Evolutionary conservation across 78 protist species (phyloP).

Genomic region (Dictyostelium firmibasis): DNA sequence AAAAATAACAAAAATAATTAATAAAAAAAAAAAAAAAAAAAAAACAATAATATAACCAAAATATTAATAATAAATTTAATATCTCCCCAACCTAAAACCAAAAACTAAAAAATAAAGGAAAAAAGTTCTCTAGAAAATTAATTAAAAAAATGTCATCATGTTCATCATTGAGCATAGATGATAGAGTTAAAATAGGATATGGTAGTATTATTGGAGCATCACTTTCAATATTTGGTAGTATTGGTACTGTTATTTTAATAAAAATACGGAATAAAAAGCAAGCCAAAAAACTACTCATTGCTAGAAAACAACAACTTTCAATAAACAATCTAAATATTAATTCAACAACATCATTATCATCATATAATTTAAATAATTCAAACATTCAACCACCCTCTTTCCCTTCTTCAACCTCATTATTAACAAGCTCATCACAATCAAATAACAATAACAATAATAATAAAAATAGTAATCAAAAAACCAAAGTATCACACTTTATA

Average conservation of each 20-base stretch:
- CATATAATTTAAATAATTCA: neutral
- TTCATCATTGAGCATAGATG: neutral
- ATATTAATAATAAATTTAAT: too few relatives aligned
- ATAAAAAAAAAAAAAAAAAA: too few relatives aligned
- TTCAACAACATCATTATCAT: neutral
- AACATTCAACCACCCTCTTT: neutral
- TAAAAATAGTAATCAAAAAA: neutral
- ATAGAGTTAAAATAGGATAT: neutral
- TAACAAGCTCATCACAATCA: neutral
- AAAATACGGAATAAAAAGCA: neutral
- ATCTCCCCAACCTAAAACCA: neutral
- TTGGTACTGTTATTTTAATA: neutral
- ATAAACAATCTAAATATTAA: neutral
- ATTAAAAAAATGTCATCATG: conserved; percentile 2
- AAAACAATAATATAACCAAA: too few relatives aligned
- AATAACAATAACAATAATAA: neutral
- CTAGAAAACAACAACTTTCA: neutral
- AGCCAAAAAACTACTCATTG: neutral
- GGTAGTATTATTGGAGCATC: neutral
- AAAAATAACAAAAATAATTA: too few relatives aligned
- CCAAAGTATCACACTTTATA: conserved; percentile 5
- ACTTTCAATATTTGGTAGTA: neutral
- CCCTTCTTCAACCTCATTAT: neutral
- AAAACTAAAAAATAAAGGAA: too few relatives aligned
- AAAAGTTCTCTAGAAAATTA: neutral